phyloP scores from a whole-genome alignment of 2,329 filamentous ascomycete genomes.

The Endocalyx cinctus region DNA sequence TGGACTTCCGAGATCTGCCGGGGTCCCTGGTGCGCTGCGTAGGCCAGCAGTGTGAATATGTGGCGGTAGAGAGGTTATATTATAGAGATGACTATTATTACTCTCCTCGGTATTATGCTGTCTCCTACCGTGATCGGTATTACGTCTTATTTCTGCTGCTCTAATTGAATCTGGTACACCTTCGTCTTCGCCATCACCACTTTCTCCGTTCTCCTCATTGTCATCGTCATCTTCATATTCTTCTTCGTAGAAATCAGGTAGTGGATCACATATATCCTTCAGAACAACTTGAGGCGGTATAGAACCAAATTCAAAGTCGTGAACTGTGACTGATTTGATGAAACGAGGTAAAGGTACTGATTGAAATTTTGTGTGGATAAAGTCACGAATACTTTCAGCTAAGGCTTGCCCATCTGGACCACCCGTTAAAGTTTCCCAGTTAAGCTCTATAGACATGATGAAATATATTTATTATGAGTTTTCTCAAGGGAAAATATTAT shows the following conservation, averaged over 20 bases:
- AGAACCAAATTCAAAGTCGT: conserved; percentile 87
- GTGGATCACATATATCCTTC: conserved; percentile 93
- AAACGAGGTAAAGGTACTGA: conserved; percentile 86
- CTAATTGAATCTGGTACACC: conserved; percentile 28
- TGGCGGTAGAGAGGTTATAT: no score
- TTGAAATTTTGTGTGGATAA: conserved; percentile 95
- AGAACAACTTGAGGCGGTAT: conserved; percentile 82
- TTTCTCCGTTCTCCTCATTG: conserved; percentile 30
- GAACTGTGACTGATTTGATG: conserved; percentile 92
- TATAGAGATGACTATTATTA: no score
- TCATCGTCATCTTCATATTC: conserved; percentile 59
- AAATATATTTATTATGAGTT: neutral
- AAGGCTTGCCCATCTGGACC: conserved; percentile 83
- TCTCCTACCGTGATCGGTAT: conserved; percentile 26
- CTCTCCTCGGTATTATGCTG: conserved; percentile 19
- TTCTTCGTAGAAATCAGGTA: conserved; percentile 94
- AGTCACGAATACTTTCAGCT: conserved; percentile 81
- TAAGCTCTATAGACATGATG: conserved; percentile 92
- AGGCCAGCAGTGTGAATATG: conserved; percentile 35
- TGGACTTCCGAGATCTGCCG: conserved; percentile 46
- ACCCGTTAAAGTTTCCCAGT: conserved; percentile 88
- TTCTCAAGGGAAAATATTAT: conserved; percentile 1
- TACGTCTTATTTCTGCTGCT: conserved; percentile 29
- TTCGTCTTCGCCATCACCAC: conserved; percentile 25
- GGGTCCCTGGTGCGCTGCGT: conserved; percentile 26